Base-by-base conservation (phyloP, 495 filamentous ascomycete species). In the Melanomma pulvis-pyrius region DNA sequence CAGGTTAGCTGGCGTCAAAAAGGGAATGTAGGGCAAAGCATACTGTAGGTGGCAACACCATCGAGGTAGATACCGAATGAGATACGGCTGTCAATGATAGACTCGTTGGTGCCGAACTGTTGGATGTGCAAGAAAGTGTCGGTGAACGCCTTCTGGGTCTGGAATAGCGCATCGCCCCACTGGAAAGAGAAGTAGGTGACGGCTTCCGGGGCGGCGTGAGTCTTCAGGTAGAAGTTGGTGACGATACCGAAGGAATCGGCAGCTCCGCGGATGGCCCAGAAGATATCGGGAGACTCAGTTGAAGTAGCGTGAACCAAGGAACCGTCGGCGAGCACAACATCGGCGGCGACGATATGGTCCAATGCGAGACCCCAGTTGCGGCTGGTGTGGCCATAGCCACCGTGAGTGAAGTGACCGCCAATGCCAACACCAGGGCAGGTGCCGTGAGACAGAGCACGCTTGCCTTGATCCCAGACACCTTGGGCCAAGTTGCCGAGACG, bases 351-450 rank as follows among this genome's bases (percentile, higher is more conserved):
- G 50, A 92, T 82, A 34, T 82, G 82, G 68, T 92, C 90, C 49
- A 92, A 74, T 0, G 86, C 79, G 0, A 84, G 72, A 19, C 90
- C 90, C 80, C 83, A 90, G 32, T 83, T 81, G 22, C 88, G 84
- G 7, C 86, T 86, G 7, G 77, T 79, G 26, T 82, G 79, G 0
- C 89, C 90, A 46, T 82, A 85, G 6, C 90, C 90, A 15, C 89
- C 90, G 57, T 91, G 87, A 0, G 87, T 87, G 52, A 84, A 81
- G 73, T 93, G 91, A 5, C 91, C 91, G 24, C 87, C 89, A 22
- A 89, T 82, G 17, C 91, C 91, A 29, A 90, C 83, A n/a, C 77
- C 72, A 7, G 87, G 83, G 61, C 84, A 88, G 13, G 84, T 84
- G 19, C 87, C 89, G 66, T 90, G 90, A 0, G 89, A 74, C 5